phyloP scores from a whole-genome alignment of 2,329 filamentous ascomycete species.

The Ceratocystis harringtonii region DNA sequence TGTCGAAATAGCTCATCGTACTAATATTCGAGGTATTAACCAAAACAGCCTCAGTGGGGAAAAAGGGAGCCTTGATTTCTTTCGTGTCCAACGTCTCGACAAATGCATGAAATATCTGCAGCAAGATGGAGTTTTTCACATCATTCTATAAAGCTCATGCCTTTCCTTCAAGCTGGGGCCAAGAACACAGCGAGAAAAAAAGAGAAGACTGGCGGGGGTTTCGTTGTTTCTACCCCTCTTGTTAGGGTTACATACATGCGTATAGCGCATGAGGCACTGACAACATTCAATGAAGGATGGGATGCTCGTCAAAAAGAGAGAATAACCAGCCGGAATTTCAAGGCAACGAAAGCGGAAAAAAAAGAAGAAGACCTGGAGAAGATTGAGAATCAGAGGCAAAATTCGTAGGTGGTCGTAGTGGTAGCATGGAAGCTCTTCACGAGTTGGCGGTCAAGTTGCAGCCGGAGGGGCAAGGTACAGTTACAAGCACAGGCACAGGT shows the following conservation, averaged over 20 bases:
- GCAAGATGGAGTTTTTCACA: neutral
- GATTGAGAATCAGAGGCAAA: too few species aligned
- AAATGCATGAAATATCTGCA: slow-evolving; percentile 1
- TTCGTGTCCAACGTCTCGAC: neutral
- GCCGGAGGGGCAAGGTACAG: neutral
- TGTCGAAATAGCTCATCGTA: neutral
- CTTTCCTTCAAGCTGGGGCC: neutral
- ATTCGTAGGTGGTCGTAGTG: too few species aligned
- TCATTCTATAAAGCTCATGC: neutral
- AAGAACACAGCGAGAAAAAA: neutral
- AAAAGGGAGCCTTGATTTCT: neutral
- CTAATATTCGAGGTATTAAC: neutral
- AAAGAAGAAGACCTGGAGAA: neutral
- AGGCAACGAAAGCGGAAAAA: neutral
- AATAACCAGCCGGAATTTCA: too few species aligned
- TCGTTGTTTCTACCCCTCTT: neutral
- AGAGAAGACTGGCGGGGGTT: neutral
- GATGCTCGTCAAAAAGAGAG: neutral
- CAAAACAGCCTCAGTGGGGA: neutral
- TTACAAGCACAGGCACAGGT: neutral
- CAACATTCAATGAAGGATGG: neutral
- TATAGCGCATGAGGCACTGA: neutral
- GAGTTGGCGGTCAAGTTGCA: neutral
- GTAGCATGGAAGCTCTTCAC: neutral
- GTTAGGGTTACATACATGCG: slow-evolving; percentile 1